These are phyloP conservation scores for Coriaria nepalensis DNA, from an alignment of 306 rosid genomes.

Conservation along the genomic window DNA sequence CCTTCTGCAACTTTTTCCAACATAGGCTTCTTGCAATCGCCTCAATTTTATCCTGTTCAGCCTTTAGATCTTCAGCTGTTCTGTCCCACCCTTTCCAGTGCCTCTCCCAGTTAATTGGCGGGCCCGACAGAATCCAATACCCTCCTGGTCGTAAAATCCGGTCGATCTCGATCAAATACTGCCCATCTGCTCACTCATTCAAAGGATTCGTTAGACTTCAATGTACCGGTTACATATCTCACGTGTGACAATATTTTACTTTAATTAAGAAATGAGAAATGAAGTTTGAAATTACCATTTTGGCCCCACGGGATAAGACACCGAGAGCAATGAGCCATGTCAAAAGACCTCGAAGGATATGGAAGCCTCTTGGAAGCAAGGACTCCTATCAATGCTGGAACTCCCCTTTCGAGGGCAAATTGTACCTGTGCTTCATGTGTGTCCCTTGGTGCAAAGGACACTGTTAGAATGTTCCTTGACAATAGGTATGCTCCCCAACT, in stretches of 20 bases:
- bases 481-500: slow-evolving; percentile 92
- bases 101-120: slow-evolving; percentile 79
- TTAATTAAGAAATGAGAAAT: neutral
- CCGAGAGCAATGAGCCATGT: slow-evolving; percentile 97
- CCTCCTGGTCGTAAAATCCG: slow-evolving; percentile 89
- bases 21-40: slow-evolving; percentile 62
- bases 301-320: slow-evolving; percentile 96
- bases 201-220: neutral
- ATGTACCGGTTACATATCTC: too few relatives aligned
- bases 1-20: slow-evolving; percentile 75
- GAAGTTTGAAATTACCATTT: slow-evolving; percentile 29
- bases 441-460: slow-evolving; percentile 95
- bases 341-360: slow-evolving; percentile 90
- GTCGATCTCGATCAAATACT: slow-evolving; percentile 71
- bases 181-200: slow-evolving; percentile 44
- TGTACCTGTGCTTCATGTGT: slow-evolving; percentile 90
- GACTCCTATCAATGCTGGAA: slow-evolving; percentile 87
- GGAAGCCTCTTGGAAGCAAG: slow-evolving; percentile 84
- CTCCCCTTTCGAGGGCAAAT: slow-evolving; percentile 93
- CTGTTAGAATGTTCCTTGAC: slow-evolving; percentile 57
- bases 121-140: slow-evolving; percentile 92
- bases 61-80: slow-evolving; percentile 42
- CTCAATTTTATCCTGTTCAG: slow-evolving; percentile 64
- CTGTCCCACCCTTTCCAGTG: slow-evolving; percentile 92
- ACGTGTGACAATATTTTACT: too few relatives aligned